phyloP scores from a whole-genome alignment of 768 basidiomycete species.

The Lentinula guzmanii region DNA sequence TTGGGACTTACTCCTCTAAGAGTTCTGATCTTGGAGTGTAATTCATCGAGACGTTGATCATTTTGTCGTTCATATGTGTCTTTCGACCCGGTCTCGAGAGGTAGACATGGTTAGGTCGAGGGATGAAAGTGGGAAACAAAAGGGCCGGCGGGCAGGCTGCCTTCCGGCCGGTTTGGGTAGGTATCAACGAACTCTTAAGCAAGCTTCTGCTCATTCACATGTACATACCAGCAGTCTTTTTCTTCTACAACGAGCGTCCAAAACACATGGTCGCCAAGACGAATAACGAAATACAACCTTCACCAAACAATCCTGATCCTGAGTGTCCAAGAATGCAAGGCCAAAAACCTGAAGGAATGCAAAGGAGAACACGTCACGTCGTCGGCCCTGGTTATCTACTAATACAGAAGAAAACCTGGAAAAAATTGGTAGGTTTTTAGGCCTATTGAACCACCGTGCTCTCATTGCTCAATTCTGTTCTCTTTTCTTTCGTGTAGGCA shows the following conservation, averaged over 20 bases:
- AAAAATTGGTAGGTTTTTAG: not conserved
- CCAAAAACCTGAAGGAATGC: not conserved
- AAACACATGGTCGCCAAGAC: not conserved
- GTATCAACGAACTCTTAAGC: too few species aligned
- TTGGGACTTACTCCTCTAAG: slow-evolving; percentile 59
- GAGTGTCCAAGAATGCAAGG: not conserved
- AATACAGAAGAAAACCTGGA: not conserved
- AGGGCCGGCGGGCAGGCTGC: slow-evolving; percentile 18
- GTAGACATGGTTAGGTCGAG: not conserved
- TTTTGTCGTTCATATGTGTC: slow-evolving; percentile 83
- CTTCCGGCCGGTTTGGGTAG: slow-evolving; percentile 37
- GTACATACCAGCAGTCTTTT: too few species aligned
- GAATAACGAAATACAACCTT: not conserved
- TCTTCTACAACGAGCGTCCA: not conserved
- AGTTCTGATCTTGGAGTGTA: slow-evolving; percentile 80
- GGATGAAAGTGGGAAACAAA: not conserved
- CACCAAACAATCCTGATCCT: not conserved
- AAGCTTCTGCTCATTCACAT: too few species aligned
- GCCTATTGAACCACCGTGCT: too few species aligned
- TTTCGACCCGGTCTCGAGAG: slow-evolving; percentile 34
- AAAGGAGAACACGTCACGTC: not conserved
- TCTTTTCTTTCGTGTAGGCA: not conserved
- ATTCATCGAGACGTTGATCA: slow-evolving; percentile 75
- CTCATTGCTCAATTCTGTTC: not conserved
- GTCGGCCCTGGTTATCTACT: not conserved